These are phyloP conservation scores for Adansonia madagascariensis DNA, from an alignment of 441 rosid genomes.

Conservation along the genomic window DNA sequence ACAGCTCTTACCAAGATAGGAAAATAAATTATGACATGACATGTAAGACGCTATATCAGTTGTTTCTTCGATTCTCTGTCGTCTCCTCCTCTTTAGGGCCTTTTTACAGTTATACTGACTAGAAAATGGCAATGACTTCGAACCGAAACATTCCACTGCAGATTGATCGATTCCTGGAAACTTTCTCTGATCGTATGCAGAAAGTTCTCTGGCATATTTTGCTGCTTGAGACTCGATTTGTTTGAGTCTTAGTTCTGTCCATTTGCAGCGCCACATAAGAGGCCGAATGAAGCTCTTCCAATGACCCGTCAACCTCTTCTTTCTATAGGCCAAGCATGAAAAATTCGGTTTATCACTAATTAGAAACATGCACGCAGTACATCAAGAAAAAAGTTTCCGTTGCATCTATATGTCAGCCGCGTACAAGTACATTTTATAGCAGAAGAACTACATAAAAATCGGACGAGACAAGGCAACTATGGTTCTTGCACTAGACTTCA, in stretches of 20 bases:
- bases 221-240: slow-evolving; percentile 67
- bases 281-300: slow-evolving; percentile 85
- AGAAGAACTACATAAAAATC: too few relatives aligned
- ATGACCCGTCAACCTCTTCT: slow-evolving; percentile 84
- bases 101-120: slow-evolving; percentile 51
- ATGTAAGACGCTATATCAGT: slow-evolving; percentile 57
- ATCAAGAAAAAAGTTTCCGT: not conserved
- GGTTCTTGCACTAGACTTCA: not conserved
- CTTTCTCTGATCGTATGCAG: slow-evolving; percentile 52
- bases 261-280: slow-evolving; percentile 92
- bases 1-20: slow-evolving; percentile 62
- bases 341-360: slow-evolving; percentile 21
- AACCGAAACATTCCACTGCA: slow-evolving; percentile 53
- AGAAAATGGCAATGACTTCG: slow-evolving; percentile 70
- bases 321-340: slow-evolving; percentile 45
- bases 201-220: slow-evolving; percentile 64
- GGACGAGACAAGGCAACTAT: not conserved
- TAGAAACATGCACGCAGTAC: not conserved
- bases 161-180: slow-evolving; percentile 48
- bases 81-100: slow-evolving; percentile 71
- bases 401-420: not conserved
- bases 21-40: slow-evolving; percentile 66
- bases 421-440: not conserved
- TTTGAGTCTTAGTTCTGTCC: slow-evolving; percentile 78
- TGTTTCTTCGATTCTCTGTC: slow-evolving; percentile 70